These are phyloP conservation scores for Psilocybe tampanensis DNA, from an alignment of 768 basidiomycete genomes.

Conservation along the genomic window DNA sequence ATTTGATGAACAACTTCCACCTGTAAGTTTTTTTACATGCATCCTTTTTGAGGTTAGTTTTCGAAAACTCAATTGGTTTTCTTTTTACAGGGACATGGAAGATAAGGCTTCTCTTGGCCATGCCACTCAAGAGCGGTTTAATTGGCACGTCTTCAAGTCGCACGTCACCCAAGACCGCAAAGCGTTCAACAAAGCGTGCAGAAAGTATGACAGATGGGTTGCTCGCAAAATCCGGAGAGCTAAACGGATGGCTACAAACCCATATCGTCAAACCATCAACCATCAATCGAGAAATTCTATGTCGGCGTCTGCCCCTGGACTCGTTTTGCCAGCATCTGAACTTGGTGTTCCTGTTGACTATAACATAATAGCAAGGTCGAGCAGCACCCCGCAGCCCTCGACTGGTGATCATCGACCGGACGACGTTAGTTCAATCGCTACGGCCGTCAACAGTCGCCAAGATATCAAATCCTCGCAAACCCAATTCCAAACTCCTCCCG, in stretches of 20 bases:
- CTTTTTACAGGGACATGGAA: conserved; percentile 59
- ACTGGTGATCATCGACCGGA: conserved; percentile 8
- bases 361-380: conserved; percentile 10
- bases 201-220: conserved; percentile 57
- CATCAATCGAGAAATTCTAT: conserved; percentile 14
- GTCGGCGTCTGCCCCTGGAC: conserved; percentile 13
- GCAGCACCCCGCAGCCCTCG: conserved; percentile 16
- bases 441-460: conserved; percentile 8
- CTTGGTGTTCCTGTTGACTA: conserved; percentile 2
- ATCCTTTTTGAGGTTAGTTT: not conserved
- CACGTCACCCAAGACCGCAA: conserved; percentile 52
- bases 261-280: conserved; percentile 2
- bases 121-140: conserved; percentile 49
- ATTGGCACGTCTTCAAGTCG: conserved; percentile 45
- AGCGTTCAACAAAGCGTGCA: conserved; percentile 57
- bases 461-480: conserved; percentile 5
- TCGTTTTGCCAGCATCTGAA: conserved; percentile 12
- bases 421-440: not conserved
- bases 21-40: conserved; percentile 47
- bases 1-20: conserved; percentile 56
- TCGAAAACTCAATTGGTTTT: not conserved
- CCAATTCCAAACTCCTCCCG: conserved; percentile 2
- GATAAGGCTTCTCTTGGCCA: conserved; percentile 52
- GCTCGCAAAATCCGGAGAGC: conserved; percentile 27
- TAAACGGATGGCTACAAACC: conserved; percentile 3